Conservation (phyloP, 306 rosid genomes). For the Amphicarpaea edgeworthii region DNA sequence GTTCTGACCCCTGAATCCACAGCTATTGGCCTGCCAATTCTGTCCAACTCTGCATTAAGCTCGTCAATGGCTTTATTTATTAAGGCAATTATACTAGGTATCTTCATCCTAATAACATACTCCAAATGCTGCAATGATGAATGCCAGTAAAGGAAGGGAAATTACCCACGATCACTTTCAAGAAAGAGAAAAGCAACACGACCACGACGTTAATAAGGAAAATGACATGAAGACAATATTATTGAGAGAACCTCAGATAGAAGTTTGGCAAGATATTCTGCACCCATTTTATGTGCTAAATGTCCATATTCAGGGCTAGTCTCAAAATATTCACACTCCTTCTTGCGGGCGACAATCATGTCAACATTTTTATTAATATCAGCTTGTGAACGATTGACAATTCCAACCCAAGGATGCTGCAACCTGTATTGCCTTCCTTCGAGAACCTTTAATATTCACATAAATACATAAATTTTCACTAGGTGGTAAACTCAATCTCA, state of each 20-base stretch:
- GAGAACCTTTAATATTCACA: conserved; percentile 68
- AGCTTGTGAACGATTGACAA: conserved; percentile 82
- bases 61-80: conserved; percentile 88
- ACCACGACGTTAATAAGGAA: conserved; percentile 13
- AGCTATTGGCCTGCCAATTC: conserved; percentile 88
- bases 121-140: conserved; percentile 72
- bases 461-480: conserved; percentile 28
- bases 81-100: conserved; percentile 81
- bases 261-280: conserved; percentile 92
- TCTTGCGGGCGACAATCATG: conserved; percentile 87
- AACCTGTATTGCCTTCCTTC: conserved; percentile 89
- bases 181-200: neutral
- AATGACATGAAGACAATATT: conserved; percentile 10
- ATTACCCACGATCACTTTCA: conserved; percentile 21
- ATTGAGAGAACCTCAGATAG: conserved; percentile 69
- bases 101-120: conserved; percentile 76
- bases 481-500: neutral
- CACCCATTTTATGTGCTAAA: conserved; percentile 90
- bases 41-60: conserved; percentile 90
- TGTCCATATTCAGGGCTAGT: conserved; percentile 95
- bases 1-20: conserved; percentile 83
- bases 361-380: conserved; percentile 72
- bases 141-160: conserved; percentile 29
- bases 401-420: conserved; percentile 96
- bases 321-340: conserved; percentile 92